These are phyloP conservation scores for Aspergillus latus DNA, from an alignment of 2,329 filamentous ascomycete genomes.

Conservation along the genomic window DNA sequence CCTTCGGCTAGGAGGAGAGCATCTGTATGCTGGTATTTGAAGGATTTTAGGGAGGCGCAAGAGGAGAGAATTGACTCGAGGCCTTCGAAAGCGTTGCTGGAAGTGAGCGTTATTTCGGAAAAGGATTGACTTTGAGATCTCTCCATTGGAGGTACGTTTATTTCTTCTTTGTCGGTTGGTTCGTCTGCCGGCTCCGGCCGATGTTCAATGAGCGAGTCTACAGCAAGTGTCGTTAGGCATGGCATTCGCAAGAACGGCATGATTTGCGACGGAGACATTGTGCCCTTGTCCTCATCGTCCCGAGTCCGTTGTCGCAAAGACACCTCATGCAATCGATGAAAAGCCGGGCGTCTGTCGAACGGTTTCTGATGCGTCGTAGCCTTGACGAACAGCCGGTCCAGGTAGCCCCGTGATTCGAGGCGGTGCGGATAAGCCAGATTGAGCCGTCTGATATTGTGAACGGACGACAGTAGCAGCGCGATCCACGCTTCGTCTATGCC, in stretches of 20 bases:
- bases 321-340: slow-evolving; percentile 23
- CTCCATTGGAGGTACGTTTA: background rate
- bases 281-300: slow-evolving; percentile 14
- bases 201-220: slow-evolving; percentile 29
- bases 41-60: slow-evolving; percentile 26
- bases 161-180: too few relatives aligned
- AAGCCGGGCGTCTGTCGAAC: slow-evolving; percentile 17
- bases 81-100: slow-evolving; percentile 28
- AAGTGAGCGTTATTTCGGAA: slow-evolving; percentile 26
- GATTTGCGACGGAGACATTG: slow-evolving; percentile 19
- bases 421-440: slow-evolving; percentile 22
- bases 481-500: slow-evolving; percentile 30
- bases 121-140: slow-evolving; percentile 7
- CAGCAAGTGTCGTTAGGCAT: slow-evolving; percentile 24
- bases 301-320: slow-evolving; percentile 20
- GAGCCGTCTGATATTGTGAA: slow-evolving; percentile 26
- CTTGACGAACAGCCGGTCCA: slow-evolving; percentile 25
- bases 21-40: slow-evolving; percentile 36
- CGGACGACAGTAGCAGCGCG: slow-evolving; percentile 27
- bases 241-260: slow-evolving; percentile 29
- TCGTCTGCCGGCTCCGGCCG: background rate
- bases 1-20: slow-evolving; percentile 26
- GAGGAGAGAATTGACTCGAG: slow-evolving; percentile 25
- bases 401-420: slow-evolving; percentile 11
- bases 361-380: slow-evolving; percentile 21